phyloP scores from a whole-genome alignment of 116 monocot species.

The Cymodocea nodosa region DNA sequence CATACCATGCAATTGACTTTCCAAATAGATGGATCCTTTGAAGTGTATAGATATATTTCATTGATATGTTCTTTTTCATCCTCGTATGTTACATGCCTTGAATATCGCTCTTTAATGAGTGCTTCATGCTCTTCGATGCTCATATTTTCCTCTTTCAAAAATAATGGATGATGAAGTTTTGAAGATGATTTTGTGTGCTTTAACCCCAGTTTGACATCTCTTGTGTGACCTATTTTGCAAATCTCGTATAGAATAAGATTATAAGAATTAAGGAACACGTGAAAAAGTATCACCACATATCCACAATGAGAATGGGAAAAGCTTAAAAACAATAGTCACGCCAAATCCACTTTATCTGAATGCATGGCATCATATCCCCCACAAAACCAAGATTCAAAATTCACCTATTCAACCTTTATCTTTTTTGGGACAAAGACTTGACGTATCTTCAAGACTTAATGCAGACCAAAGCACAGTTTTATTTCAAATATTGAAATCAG shows the following conservation, averaged over 20 bases:
- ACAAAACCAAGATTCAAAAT: background rate
- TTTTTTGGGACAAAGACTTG: too few relatives aligned
- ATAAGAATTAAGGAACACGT: background rate
- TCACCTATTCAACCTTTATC: too few relatives aligned
- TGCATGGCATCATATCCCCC: background rate
- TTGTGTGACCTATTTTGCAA: conserved; percentile 9
- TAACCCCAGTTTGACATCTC: conserved; percentile 5
- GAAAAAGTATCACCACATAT: background rate
- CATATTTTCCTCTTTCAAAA: conserved; percentile 76
- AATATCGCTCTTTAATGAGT: conserved; percentile 47
- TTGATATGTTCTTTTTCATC: conserved; percentile 29
- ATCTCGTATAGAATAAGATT: background rate
- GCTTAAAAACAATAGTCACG: background rate
- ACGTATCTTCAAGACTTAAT: background rate
- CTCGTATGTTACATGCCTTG: conserved; percentile 28
- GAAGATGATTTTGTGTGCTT: conserved; percentile 19
- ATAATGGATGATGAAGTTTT: conserved; percentile 42
- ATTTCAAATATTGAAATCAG: background rate
- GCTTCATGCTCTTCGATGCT: conserved; percentile 75
- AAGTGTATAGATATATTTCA: conserved; percentile 10
- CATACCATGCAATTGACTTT: conserved; percentile 68
- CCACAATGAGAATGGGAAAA: background rate
- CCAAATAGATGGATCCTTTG: conserved; percentile 57
- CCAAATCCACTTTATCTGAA: background rate
- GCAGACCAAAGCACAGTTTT: background rate